Conservation (phyloP, 2,329 filamentous ascomycete genomes). For the Penicillium sclerotiorum region DNA sequence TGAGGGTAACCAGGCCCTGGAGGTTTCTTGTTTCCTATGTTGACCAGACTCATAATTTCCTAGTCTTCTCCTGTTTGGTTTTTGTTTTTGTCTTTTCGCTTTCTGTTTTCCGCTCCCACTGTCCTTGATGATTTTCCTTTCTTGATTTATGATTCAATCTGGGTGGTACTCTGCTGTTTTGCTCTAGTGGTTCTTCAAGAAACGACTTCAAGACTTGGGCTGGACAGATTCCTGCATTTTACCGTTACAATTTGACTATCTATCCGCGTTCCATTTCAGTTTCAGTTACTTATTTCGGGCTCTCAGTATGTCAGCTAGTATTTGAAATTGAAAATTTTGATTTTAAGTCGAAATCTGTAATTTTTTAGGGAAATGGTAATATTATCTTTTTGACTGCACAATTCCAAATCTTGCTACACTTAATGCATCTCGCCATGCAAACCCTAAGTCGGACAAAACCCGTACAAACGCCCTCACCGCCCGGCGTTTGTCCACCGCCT, state of each 20-base stretch:
- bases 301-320: too few relatives aligned
- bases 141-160: not conserved
- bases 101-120: not conserved
- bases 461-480: slow-evolving; percentile 14
- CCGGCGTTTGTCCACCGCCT: slow-evolving; percentile 10
- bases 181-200: not conserved
- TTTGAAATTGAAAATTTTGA: too few relatives aligned
- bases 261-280: not conserved
- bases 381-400: not conserved
- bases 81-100: not conserved
- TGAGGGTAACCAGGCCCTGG: too few relatives aligned
- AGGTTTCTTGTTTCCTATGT: not conserved
- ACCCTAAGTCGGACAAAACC: slow-evolving; percentile 14
- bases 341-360: too few relatives aligned
- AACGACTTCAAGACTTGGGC: not conserved
- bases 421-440: slow-evolving; percentile 2
- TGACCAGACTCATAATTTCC: not conserved
- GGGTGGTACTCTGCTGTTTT: not conserved
- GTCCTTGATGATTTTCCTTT: not conserved
- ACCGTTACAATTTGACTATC: not conserved
- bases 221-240: too few relatives aligned
- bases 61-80: not conserved
- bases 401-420: too few relatives aligned
- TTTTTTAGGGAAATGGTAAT: too few relatives aligned
- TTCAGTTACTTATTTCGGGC: not conserved